phyloP scores from a whole-genome alignment of 2,329 filamentous ascomycete genomes.

The Tolypocladium tropicale region DNA sequence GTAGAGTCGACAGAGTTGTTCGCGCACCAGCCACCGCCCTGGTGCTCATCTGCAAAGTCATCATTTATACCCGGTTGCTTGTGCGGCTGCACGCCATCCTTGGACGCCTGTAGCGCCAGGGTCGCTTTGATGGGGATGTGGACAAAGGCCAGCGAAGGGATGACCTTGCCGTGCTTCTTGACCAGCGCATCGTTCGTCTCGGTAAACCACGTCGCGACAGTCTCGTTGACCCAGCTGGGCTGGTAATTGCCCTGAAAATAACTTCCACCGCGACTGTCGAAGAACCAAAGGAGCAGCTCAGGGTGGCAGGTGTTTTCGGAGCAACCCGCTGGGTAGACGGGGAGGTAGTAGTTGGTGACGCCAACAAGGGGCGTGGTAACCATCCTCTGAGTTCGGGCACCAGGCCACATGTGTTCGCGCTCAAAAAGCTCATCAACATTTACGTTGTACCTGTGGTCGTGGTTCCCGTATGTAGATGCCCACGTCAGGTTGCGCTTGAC shows the following conservation, averaged over 20 bases:
- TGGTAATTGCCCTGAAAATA: constrained; percentile 31
- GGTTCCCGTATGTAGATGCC: constrained; percentile 64
- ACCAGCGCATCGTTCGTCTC: constrained; percentile 12
- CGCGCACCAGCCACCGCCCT: constrained; percentile 32
- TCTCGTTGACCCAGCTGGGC: constrained; percentile 34
- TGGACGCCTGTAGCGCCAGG: constrained; percentile 23
- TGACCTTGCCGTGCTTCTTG: constrained; percentile 17
- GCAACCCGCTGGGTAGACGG: constrained; percentile 29
- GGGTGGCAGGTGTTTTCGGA: constrained; percentile 20
- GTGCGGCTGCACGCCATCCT: constrained; percentile 19
- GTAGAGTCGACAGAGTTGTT: constrained; percentile 25
- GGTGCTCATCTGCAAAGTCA: constrained; percentile 28
- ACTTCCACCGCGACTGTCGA: constrained; percentile 55
- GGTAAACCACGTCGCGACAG: constrained; percentile 35
- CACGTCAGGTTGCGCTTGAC: constrained; percentile 45
- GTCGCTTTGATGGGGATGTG: constrained; percentile 37
- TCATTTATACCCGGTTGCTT: constrained; percentile 35
- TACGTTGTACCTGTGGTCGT: constrained; percentile 52
- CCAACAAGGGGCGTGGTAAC: constrained; percentile 23
- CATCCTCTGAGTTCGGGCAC: constrained; percentile 30
- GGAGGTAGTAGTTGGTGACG: constrained; percentile 37
- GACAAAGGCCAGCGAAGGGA: constrained; percentile 37
- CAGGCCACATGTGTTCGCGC: constrained; percentile 28
- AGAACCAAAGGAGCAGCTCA: constrained; percentile 56
- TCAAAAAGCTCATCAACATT: constrained; percentile 33